Evolutionary conservation across 2,329 filamentous ascomycete species (phyloP).

Genomic region (Colletotrichum tabaci): DNA sequence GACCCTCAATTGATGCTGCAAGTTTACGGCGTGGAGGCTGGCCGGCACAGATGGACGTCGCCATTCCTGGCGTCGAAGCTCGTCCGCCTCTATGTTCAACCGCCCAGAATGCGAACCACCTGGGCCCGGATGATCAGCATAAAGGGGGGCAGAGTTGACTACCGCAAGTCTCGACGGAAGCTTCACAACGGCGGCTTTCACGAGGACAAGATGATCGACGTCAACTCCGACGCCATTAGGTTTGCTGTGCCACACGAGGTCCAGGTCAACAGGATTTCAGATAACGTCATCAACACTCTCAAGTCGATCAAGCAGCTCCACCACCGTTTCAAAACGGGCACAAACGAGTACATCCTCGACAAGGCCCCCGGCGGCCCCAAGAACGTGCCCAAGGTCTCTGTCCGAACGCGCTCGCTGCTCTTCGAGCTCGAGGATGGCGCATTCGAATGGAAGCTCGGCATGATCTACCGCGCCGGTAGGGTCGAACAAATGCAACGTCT

Average conservation of each 20-base stretch:
- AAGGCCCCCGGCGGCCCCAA: conserved; percentile 91
- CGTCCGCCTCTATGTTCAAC: conserved; percentile 88
- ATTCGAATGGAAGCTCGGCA: conserved; percentile 96
- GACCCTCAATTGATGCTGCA: conserved; percentile 96
- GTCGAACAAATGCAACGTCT: conserved; percentile 92
- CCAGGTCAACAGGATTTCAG: conserved; percentile 90
- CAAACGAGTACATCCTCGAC: conserved; percentile 88
- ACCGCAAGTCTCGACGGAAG: conserved; percentile 83
- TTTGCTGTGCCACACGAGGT: conserved; percentile 93
- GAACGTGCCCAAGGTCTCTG: conserved; percentile 85
- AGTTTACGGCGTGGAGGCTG: conserved; percentile 84
- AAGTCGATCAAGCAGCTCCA: conserved; percentile 94
- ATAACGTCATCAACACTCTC: conserved; percentile 89
- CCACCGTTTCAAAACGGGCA: conserved; percentile 90
- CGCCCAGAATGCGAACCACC: conserved; percentile 83
- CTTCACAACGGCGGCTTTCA: conserved; percentile 69
- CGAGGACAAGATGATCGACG: conserved; percentile 86
- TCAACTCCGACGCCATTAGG: conserved; percentile 88
- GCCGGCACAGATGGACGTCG: conserved; percentile 88
- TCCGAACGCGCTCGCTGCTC: conserved; percentile 85
- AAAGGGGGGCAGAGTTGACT: conserved; percentile 84
- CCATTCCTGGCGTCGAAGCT: conserved; percentile 86
- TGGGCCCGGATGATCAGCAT: conserved; percentile 92
- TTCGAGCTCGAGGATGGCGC: conserved; percentile 96
- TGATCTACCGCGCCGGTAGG: conserved; percentile 92